phyloP scores from a whole-genome alignment of 495 filamentous ascomycete genomes.

The Lepraria neglecta region DNA sequence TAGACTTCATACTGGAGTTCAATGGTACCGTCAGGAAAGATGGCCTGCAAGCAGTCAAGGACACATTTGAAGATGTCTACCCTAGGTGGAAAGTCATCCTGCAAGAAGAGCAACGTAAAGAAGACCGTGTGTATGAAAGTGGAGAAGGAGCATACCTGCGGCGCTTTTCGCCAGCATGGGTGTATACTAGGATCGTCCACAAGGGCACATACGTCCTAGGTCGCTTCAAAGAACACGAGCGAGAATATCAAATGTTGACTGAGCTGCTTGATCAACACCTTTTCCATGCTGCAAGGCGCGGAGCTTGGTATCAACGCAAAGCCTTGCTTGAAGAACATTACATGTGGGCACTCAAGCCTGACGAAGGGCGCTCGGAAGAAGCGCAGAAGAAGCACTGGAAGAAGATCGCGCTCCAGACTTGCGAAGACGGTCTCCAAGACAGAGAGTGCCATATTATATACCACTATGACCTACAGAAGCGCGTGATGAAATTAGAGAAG shows the following conservation, averaged over 20 bases:
- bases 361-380: conserved; percentile 49
- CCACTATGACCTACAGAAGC: conserved; percentile 91
- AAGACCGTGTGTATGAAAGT: conserved; percentile 71
- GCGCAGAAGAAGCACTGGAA: conserved; percentile 78
- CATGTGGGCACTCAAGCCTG: conserved; percentile 59
- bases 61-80: conserved; percentile 67
- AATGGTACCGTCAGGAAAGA: conserved; percentile 63
- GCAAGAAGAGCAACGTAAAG: conserved; percentile 69
- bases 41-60: conserved; percentile 60
- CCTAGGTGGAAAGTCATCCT: conserved; percentile 73
- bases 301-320: conserved; percentile 94
- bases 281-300: conserved; percentile 78
- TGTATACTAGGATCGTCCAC: conserved; percentile 88
- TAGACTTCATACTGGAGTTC: conserved; percentile 81
- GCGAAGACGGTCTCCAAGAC: conserved; percentile 81
- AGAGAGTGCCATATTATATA: conserved; percentile 82
- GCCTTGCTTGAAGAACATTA: conserved; percentile 94
- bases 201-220: conserved; percentile 78
- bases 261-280: conserved; percentile 76
- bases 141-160: conserved; percentile 88
- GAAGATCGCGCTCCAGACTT: conserved; percentile 69
- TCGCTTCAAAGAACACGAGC: conserved; percentile 69
- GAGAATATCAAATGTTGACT: conserved; percentile 66
- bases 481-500: conserved; percentile 82
- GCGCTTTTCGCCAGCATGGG: conserved; percentile 86